Percentiles rank a stretch among this genome's conserved stretches.
These are phyloP conservation scores for Talaromyces sp. DNA, from an alignment of 2,329 filamentous ascomycete genomes.

Conservation along the genomic window DNA sequence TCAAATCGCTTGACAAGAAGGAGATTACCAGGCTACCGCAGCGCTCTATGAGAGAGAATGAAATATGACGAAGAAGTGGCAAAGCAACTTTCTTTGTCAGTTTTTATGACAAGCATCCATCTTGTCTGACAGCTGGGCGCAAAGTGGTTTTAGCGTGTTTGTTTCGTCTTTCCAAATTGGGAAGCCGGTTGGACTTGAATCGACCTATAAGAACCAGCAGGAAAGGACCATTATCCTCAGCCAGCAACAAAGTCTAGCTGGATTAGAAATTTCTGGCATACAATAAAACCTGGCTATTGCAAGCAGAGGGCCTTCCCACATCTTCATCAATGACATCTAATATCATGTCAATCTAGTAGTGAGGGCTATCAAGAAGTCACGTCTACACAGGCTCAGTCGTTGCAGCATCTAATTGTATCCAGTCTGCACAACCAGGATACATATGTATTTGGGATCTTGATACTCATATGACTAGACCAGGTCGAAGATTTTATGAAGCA, in stretches of 20 bases:
- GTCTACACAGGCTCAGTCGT: neutral
- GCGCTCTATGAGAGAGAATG: neutral
- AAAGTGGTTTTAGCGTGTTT: neutral
- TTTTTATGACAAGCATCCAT: neutral
- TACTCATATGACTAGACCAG: too few relatives aligned
- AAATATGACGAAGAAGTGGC: neutral
- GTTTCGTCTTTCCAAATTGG: neutral
- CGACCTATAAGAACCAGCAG: neutral
- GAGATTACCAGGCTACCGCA: neutral
- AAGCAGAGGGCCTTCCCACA: too few relatives aligned
- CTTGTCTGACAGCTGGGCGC: neutral
- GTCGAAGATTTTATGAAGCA: neutral
- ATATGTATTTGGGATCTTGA: too few relatives aligned
- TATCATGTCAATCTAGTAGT: neutral
- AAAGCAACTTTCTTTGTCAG: neutral
- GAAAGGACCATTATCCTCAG: neutral
- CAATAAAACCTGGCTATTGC: too few relatives aligned
- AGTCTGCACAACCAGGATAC: neutral
- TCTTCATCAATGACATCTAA: too few relatives aligned
- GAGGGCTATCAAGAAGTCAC: neutral
- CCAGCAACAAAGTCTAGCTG: neutral
- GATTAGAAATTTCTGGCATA: neutral
- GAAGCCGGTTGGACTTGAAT: neutral
- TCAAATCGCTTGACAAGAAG: neutral
- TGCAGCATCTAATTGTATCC: neutral